Conservation (phyloP, 2,329 filamentous ascomycete genomes). For the Didymella pinodella region DNA sequence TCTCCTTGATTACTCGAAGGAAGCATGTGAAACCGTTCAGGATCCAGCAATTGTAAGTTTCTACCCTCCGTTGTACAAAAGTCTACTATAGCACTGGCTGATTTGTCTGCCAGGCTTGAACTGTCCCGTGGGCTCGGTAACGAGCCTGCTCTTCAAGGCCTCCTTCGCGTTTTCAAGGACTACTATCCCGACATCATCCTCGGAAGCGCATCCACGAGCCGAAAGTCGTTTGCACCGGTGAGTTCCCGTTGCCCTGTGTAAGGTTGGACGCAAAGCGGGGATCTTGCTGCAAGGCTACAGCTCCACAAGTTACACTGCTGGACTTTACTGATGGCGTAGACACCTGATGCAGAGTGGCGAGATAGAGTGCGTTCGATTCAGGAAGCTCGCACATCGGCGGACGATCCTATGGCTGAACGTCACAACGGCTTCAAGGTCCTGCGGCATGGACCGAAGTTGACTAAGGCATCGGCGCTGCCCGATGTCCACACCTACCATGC, state of each 20-base stretch:
- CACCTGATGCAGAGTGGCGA: slow-evolving; percentile 80
- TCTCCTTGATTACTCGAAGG: slow-evolving; percentile 79
- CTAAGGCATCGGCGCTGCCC: slow-evolving; percentile 64
- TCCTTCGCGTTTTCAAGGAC: slow-evolving; percentile 85
- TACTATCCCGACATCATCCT: slow-evolving; percentile 91
- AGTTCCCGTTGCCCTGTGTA: slow-evolving; percentile 36
- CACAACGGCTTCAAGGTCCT: slow-evolving; percentile 70
- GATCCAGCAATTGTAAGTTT: slow-evolving; percentile 71
- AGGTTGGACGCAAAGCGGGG: slow-evolving; percentile 14
- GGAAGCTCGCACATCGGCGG: slow-evolving; percentile 58
- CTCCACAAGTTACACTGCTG: slow-evolving; percentile 28
- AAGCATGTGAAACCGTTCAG: slow-evolving; percentile 85
- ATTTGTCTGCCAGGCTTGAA: slow-evolving; percentile 53
- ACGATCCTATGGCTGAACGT: slow-evolving; percentile 49
- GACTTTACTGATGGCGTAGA: slow-evolving; percentile 50
- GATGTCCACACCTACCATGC: slow-evolving; percentile 77
- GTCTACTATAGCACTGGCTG: slow-evolving; percentile 25
- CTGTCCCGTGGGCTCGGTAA: slow-evolving; percentile 61
- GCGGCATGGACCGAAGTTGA: slow-evolving; percentile 59
- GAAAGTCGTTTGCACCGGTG: slow-evolving; percentile 50
- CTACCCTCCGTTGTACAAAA: not conserved
- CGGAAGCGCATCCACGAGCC: slow-evolving; percentile 65
- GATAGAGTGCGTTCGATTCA: slow-evolving; percentile 73
- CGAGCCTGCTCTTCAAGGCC: slow-evolving; percentile 75
- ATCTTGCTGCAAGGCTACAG: slow-evolving; percentile 25